phyloP scores from a whole-genome alignment of 192 early-diverging fungal species.

The Entomortierella beljakovae region DNA sequence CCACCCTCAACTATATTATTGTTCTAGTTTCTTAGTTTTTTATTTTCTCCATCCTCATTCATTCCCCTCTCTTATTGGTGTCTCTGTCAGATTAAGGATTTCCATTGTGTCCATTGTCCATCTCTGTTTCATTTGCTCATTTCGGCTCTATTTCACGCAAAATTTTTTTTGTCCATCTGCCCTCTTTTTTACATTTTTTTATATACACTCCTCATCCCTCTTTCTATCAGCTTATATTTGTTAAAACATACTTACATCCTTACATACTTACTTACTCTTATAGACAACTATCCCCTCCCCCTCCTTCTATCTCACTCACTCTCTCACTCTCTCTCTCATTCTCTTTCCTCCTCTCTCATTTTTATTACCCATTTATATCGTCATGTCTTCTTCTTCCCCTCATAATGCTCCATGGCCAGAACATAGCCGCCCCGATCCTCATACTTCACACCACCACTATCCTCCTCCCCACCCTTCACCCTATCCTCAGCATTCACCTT shows the following conservation, averaged over 20 bases:
- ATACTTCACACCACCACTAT: neutral
- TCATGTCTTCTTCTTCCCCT: neutral
- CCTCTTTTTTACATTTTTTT: neutral
- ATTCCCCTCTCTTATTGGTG: neutral
- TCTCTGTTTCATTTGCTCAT: constrained; percentile 1
- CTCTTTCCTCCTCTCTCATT: neutral
- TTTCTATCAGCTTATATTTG: too few relatives aligned
- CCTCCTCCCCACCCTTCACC: constrained; percentile 5
- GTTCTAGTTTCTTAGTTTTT: neutral
- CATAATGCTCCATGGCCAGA: neutral
- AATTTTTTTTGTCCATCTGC: neutral
- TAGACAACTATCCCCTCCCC: neutral
- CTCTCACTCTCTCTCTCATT: neutral
- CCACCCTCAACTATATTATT: too few relatives aligned
- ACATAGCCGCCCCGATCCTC: neutral
- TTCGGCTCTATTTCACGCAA: neutral
- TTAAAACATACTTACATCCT: too few relatives aligned
- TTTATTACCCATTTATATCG: neutral
- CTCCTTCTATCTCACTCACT: neutral
- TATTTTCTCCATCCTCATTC: neutral
- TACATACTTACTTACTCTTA: too few relatives aligned
- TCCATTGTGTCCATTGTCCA: neutral
- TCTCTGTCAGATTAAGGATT: too few relatives aligned
- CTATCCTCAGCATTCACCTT: constrained; percentile 2
- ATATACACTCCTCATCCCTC: neutral